phyloP scores from a whole-genome alignment of 1,284 basidiomycete genomes.

The Trametes sp. region DNA sequence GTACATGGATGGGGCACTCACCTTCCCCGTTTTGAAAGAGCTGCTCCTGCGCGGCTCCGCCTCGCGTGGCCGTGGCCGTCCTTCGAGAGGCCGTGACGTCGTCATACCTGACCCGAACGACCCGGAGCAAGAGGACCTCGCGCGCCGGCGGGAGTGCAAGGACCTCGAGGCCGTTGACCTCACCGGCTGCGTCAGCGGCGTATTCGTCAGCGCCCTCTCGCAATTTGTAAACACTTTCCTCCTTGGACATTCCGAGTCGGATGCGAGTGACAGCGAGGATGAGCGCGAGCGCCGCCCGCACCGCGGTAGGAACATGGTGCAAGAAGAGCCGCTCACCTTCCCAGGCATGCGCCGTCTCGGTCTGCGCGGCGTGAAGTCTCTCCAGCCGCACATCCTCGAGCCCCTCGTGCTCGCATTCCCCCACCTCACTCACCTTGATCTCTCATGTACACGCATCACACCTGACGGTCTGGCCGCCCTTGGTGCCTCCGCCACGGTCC shows the following conservation, averaged over 20 bases:
- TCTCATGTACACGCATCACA: slow-evolving; percentile 85
- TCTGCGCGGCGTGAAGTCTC: slow-evolving; percentile 84
- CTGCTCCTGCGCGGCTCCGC: slow-evolving; percentile 83
- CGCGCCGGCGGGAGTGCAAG: slow-evolving; percentile 78
- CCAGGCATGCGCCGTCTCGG: slow-evolving; percentile 86
- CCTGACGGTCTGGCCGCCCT: slow-evolving; percentile 80
- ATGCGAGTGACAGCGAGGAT: slow-evolving; percentile 56
- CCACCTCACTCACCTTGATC: slow-evolving; percentile 88
- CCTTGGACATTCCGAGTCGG: slow-evolving; percentile 49
- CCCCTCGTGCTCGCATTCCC: slow-evolving; percentile 89
- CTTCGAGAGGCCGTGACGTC: slow-evolving; percentile 69
- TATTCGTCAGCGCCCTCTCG: slow-evolving; percentile 84
- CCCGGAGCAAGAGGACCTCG: slow-evolving; percentile 73
- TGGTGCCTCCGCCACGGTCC: slow-evolving; percentile 67
- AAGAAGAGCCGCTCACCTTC: slow-evolving; percentile 67
- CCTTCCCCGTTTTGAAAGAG: slow-evolving; percentile 83
- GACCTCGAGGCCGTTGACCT: slow-evolving; percentile 91
- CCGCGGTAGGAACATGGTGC: slow-evolving; percentile 44
- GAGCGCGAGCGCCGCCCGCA: slow-evolving; percentile 43
- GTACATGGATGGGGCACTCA: slow-evolving; percentile 94
- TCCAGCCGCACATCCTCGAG: slow-evolving; percentile 75
- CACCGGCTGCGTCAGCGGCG: slow-evolving; percentile 92
- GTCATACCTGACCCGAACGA: slow-evolving; percentile 55
- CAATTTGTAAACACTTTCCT: slow-evolving; percentile 85
- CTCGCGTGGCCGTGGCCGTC: slow-evolving; percentile 72